A percentile compares a stretch with the other conserved stretches of the same genome.
These are phyloP conservation scores for Myriosclerotinia scirpicola DNA, from an alignment of 2,329 filamentous ascomycete genomes.

Conservation along the genomic window DNA sequence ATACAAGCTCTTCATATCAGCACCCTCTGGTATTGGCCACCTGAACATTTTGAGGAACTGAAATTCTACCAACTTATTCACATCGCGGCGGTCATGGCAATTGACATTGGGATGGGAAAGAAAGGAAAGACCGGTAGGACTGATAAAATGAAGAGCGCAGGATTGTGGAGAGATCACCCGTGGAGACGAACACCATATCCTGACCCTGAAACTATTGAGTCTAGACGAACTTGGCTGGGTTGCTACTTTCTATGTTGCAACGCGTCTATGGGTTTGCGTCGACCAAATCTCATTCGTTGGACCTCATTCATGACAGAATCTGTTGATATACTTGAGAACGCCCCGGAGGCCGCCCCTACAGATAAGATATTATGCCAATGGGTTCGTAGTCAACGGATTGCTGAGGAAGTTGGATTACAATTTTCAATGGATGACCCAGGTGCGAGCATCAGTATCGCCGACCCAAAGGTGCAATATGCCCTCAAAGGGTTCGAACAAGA, in stretches of 20 bases:
- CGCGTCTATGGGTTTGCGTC: conserved; percentile 46
- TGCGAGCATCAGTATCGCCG: conserved; percentile 50
- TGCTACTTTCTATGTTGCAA: conserved; percentile 44
- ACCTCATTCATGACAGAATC: conserved; percentile 48
- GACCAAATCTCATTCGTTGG: conserved; percentile 48
- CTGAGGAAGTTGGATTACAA: conserved; percentile 55
- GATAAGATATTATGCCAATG: conserved; percentile 46
- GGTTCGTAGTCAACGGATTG: conserved; percentile 49
- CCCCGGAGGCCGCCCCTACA: conserved; percentile 44
- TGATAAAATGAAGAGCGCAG: conserved; percentile 43
- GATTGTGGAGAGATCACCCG: conserved; percentile 44
- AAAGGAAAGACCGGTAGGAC: conserved; percentile 38
- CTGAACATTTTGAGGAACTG: conserved; percentile 48
- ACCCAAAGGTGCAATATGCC: conserved; percentile 54
- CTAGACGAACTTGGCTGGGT: conserved; percentile 41
- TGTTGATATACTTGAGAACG: conserved; percentile 45
- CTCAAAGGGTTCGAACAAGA: conserved; percentile 56
- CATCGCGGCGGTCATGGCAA: conserved; percentile 52
- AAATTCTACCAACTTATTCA: conserved; percentile 54
- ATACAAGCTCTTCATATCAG: conserved; percentile 51
- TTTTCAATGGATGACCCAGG: conserved; percentile 52
- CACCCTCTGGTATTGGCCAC: conserved; percentile 52
- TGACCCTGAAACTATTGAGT: conserved; percentile 40
- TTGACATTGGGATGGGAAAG: conserved; percentile 42
- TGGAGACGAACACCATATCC: conserved; percentile 45